Conservation (phyloP, 2,329 filamentous ascomycete genomes). For the Emmonsiellopsis sp. region DNA sequence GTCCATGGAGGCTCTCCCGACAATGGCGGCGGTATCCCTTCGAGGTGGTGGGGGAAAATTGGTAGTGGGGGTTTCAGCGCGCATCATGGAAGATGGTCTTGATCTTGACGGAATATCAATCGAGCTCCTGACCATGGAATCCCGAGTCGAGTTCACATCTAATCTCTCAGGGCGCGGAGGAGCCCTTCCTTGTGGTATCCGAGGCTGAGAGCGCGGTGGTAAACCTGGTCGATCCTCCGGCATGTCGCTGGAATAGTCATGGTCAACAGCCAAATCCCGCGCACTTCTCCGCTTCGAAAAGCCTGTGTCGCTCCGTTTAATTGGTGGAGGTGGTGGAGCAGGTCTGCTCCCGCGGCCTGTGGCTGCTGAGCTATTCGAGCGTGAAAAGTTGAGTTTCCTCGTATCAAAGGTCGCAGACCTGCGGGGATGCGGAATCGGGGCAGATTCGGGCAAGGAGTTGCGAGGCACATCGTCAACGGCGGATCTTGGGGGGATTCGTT, state of each 20-base stretch:
- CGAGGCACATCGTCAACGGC: background rate
- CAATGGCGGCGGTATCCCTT: conserved; percentile 16
- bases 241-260: conserved; percentile 18
- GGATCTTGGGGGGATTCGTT: conserved; percentile 1
- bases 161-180: conserved; percentile 4
- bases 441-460: background rate
- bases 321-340: conserved; percentile 16
- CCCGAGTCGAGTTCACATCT: background rate
- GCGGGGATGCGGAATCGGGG: background rate
- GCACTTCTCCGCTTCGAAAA: conserved; percentile 15
- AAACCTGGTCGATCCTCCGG: conserved; percentile 42
- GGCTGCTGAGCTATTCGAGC: conserved; percentile 23
- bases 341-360: conserved; percentile 17
- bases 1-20: conserved; percentile 10
- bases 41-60: conserved; percentile 25
- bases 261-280: conserved; percentile 31
- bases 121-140: conserved; percentile 6
- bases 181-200: conserved; percentile 9
- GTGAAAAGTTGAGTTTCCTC: conserved; percentile 18
- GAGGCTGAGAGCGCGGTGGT: conserved; percentile 29
- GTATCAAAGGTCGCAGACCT: conserved; percentile 12
- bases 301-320: conserved; percentile 14
- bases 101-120: conserved; percentile 8
- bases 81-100: background rate
- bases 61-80: conserved; percentile 11